Evolutionary conservation across 2,329 filamentous ascomycete species (phyloP).

Genomic region (Xylariaceae sp.): DNA sequence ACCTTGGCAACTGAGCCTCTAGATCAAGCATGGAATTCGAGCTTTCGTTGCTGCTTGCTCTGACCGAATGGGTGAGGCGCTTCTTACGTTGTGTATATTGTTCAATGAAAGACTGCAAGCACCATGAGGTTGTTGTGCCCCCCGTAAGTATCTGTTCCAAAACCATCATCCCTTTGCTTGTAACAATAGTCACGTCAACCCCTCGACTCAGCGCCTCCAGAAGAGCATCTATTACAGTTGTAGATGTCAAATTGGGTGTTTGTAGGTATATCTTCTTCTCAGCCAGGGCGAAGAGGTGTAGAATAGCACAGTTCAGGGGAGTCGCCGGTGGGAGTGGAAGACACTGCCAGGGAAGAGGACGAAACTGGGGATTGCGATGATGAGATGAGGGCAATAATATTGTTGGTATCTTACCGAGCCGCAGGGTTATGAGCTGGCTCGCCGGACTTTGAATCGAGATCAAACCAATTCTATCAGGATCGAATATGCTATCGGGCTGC

Average conservation of each 20-base stretch:
- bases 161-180: slow-evolving; percentile 74
- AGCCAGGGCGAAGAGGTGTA: slow-evolving; percentile 66
- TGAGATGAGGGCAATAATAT: slow-evolving; percentile 78
- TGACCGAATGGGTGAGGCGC: slow-evolving; percentile 31
- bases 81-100: slow-evolving; percentile 52
- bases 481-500: background rate
- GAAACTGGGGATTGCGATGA: slow-evolving; percentile 71
- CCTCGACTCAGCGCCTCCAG: slow-evolving; percentile 68
- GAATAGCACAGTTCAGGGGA: slow-evolving; percentile 70
- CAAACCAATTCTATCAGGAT: slow-evolving; percentile 22
- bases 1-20: slow-evolving; percentile 50
- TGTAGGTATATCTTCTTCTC: slow-evolving; percentile 69
- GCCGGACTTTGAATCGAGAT: slow-evolving; percentile 34
- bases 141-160: slow-evolving; percentile 83
- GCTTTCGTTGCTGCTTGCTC: slow-evolving; percentile 18
- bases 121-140: slow-evolving; percentile 73
- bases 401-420: slow-evolving; percentile 51
- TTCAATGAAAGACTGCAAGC: slow-evolving; percentile 64
- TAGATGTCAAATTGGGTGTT: slow-evolving; percentile 79
- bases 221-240: slow-evolving; percentile 67
- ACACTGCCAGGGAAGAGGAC: slow-evolving; percentile 61
- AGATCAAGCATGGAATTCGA: slow-evolving; percentile 42
- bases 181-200: slow-evolving; percentile 71
- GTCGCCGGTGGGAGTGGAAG: slow-evolving; percentile 63
- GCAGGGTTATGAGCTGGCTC: slow-evolving; percentile 28